Base-by-base conservation (phyloP, 2,329 filamentous ascomycete genomes). In the Dendrostoma leiphaemia region DNA sequence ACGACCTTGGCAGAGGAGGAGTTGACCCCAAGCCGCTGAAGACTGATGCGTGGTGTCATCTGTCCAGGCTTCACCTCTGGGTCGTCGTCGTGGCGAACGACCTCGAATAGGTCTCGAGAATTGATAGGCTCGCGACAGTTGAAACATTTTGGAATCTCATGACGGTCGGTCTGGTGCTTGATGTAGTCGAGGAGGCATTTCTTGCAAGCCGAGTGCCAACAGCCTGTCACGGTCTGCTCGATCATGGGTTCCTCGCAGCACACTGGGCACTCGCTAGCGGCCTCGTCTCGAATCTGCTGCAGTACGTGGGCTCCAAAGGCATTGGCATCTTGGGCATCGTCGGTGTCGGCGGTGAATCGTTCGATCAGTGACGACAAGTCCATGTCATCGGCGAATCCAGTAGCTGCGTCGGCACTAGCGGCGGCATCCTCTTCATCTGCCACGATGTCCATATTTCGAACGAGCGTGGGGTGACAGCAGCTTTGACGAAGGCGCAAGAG, bases 151-250 rank as follows among this genome's bases (percentile, higher is more conserved):
- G 94, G 88, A 0, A 88, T 70, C 47, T 90, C 82, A 40, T 86
- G 85, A 55, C 88, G 90, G 61, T 90, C 86, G 4, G 80, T 87
- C 68, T 96, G 89, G 64, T 96, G 91, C 59, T 89, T 85, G 65
- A 99, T 95, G 63, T 91, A 96, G 62, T 91, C 86, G 2, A 95
- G 75, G n/a, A 97, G 74, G 64, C 94, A 99, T 59, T 90, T 88
- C 71, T 94, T 96, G 75, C 94, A 99, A 1, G 94, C 92, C 31
- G 90, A 96, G 70, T 99, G 94, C 91, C 94, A 99, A 71, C 94
- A 99, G 0, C 91, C 90, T 0, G 94, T 97, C 1, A 99, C 94
- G 0, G 89, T 88, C 66, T 96, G 93, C 51, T 97, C 89, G 37
- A 90, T 83, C 91, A 97, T 97, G 3, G 92, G 91, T 12, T 97